A percentile compares a stretch with the other conserved stretches of the same genome.
phyloP scores from a whole-genome alignment of 768 basidiomycete genomes.

The Rhodocollybia butyracea region DNA sequence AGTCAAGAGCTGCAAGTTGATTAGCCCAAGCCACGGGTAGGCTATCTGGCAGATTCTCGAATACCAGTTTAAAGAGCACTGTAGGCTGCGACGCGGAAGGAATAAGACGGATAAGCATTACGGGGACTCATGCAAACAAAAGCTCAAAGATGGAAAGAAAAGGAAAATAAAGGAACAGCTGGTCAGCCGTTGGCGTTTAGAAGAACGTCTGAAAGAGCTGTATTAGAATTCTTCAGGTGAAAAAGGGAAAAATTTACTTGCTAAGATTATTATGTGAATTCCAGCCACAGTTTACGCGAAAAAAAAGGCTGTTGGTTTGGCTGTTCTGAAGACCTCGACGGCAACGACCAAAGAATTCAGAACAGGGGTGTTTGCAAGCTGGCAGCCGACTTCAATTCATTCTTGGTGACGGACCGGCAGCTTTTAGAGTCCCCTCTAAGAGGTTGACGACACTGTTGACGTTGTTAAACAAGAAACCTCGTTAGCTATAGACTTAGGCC shows the following conservation, averaged over 20 bases:
- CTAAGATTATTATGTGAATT: background rate
- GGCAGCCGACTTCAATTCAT: background rate
- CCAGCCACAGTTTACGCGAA: background rate
- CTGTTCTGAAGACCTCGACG: too few species aligned
- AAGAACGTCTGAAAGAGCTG: background rate
- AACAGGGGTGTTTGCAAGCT: background rate
- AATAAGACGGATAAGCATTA: constrained; percentile 59
- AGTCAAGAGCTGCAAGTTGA: constrained; percentile 47
- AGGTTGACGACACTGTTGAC: too few species aligned
- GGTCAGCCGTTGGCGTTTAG: background rate
- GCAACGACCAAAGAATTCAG: background rate
- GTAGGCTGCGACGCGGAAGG: constrained; percentile 43
- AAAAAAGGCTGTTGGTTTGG: background rate
- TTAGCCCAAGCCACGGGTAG: constrained; percentile 54
- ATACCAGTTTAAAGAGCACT: constrained; percentile 57
- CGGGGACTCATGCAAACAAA: background rate
- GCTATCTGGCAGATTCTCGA: constrained; percentile 39
- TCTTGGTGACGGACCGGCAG: too few species aligned
- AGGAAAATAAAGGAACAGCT: background rate
- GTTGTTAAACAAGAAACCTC: too few species aligned
- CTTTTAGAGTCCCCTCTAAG: too few species aligned
- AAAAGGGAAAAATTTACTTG: background rate
- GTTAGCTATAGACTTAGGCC: too few species aligned
- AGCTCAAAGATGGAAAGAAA: background rate
- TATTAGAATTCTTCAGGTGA: background rate